Evolutionary conservation across 2,329 filamentous ascomycete genomes (phyloP).

Genomic region (Stenocarpella maydis): DNA sequence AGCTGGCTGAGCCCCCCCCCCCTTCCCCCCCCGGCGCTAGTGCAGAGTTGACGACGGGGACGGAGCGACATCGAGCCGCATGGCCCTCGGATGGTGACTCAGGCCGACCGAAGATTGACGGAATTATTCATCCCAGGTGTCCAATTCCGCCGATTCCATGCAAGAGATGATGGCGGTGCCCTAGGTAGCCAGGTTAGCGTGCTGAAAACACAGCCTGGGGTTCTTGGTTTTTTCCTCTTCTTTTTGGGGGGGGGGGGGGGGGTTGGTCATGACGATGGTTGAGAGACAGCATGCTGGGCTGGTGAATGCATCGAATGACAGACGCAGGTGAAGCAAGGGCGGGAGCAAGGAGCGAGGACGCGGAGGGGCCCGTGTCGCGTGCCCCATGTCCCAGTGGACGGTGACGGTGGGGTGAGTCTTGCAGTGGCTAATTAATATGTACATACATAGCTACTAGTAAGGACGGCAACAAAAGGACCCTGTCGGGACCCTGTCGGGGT

Average conservation of each 20-base stretch:
- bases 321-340: conserved; percentile 3
- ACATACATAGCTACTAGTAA: too few species aligned
- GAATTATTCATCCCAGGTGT: too few species aligned
- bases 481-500: conserved; percentile 3
- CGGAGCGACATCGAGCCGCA: conserved; percentile 28
- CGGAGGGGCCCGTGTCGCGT: neutral
- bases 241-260: too few species aligned
- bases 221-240: too few species aligned
- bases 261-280: neutral
- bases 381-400: too few species aligned
- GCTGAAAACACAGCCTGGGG: neutral
- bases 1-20: too few species aligned
- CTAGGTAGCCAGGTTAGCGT: conserved; percentile 18
- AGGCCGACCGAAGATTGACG: conserved; percentile 17
- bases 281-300: neutral
- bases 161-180: neutral
- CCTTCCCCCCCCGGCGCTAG: neutral
- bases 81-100: conserved; percentile 18
- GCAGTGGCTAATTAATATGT: too few species aligned
- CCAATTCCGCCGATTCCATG: too few species aligned
- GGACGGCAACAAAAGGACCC: conserved; percentile 15
- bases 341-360: neutral
- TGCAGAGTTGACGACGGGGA: conserved; percentile 10
- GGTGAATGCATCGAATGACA: neutral
- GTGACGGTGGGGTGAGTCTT: neutral